These are phyloP conservation scores for Leucocoprinus leucothites DNA, from an alignment of 768 basidiomycete species.

Conservation along the genomic window DNA sequence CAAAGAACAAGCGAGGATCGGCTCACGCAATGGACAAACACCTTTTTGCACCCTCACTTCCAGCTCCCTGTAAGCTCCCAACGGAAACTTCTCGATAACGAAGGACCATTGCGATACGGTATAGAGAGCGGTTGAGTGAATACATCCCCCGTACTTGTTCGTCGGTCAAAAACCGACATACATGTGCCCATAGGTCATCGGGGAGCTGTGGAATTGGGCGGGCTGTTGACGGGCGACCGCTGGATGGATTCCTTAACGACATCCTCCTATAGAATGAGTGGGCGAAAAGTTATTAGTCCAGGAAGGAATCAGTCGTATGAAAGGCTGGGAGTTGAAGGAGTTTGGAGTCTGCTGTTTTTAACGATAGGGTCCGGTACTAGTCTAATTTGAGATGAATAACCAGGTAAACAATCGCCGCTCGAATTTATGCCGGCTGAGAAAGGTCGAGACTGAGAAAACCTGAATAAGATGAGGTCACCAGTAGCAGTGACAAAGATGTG, in stretches of 20 bases:
- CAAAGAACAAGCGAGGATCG: not conserved
- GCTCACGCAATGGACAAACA: constrained; percentile 7
- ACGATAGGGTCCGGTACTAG: too few species aligned
- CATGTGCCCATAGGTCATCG: not conserved
- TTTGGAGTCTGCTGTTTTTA: too few species aligned
- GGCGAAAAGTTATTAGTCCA: too few species aligned
- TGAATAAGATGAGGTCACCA: too few species aligned
- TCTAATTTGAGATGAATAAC: too few species aligned
- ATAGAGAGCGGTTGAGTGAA: not conserved
- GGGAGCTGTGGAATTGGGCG: constrained; percentile 2
- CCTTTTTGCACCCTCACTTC: not conserved
- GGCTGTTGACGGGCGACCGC: not conserved
- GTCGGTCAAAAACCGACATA: constrained; percentile 7
- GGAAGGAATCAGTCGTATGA: too few species aligned
- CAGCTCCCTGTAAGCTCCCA: constrained; percentile 1
- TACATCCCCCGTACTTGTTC: constrained; percentile 9
- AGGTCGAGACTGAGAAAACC: too few species aligned
- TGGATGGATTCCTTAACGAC: not conserved
- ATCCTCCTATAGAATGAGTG: too few species aligned
- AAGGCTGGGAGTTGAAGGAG: too few species aligned
- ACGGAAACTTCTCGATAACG: not conserved
- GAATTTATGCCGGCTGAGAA: too few species aligned
- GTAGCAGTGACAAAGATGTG: too few species aligned
- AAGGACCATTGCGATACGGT: constrained; percentile 7
- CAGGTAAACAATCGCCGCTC: too few species aligned